Conservation (phyloP, 1,284 basidiomycete genomes). For the Hymenochaete sp. region DNA sequence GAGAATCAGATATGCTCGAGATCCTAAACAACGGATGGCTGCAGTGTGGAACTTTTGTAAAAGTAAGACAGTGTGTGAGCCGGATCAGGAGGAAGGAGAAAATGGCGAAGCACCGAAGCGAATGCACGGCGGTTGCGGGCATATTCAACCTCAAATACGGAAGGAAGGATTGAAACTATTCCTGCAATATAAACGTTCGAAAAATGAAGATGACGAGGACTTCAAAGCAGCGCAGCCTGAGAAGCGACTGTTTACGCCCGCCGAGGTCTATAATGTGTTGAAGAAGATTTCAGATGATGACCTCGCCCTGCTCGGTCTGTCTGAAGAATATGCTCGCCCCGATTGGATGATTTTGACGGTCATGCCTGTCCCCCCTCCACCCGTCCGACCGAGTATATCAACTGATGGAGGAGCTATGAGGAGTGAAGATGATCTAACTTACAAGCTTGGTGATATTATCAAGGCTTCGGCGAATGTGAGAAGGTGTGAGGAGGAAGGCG, state of each 20-base stretch:
- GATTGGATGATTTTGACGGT: constrained; percentile 99
- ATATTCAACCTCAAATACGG: constrained; percentile 82
- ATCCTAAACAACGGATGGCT: constrained; percentile 83
- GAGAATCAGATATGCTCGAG: constrained; percentile 78
- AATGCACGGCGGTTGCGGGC: constrained; percentile 95
- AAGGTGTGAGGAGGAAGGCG: constrained; percentile 93
- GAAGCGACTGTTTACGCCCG: constrained; percentile 80
- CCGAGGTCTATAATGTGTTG: constrained; percentile 86
- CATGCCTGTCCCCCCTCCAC: constrained; percentile 94
- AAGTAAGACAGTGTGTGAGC: constrained; percentile 77
- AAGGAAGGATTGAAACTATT: constrained; percentile 96
- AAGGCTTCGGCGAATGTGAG: constrained; percentile 91
- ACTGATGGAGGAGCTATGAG: constrained; percentile 95
- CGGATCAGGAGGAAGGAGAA: constrained; percentile 82
- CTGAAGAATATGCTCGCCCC: constrained; percentile 92
- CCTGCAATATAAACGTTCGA: constrained; percentile 89
- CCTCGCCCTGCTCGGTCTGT: constrained; percentile 87
- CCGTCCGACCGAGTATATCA: constrained; percentile 95
- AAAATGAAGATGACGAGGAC: constrained; percentile 93
- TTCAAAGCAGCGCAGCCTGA: constrained; percentile 83
- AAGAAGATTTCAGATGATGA: constrained; percentile 91
- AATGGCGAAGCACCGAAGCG: constrained; percentile 64
- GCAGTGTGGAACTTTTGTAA: constrained; percentile 82
- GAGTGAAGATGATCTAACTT: constrained; percentile 97
- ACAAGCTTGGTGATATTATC: constrained; percentile 96